phyloP scores from a whole-genome alignment of 495 filamentous ascomycete genomes.

The Daldinia childiae region DNA sequence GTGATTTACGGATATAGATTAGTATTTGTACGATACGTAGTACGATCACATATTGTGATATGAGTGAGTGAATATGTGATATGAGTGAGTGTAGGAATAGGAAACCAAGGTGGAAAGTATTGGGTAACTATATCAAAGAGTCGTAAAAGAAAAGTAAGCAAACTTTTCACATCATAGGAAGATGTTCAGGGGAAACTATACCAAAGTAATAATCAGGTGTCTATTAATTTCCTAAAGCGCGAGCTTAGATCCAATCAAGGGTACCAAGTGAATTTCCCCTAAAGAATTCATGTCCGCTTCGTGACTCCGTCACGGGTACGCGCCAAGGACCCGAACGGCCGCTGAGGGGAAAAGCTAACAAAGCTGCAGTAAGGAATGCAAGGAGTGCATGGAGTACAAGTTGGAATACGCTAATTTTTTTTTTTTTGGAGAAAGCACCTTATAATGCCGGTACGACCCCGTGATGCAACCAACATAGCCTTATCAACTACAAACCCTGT shows the following conservation, averaged over 20 bases:
- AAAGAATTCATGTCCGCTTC: slow-evolving; percentile 14
- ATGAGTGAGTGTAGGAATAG: background rate
- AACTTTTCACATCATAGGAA: background rate
- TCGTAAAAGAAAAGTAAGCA: background rate
- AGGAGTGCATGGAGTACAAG: no score
- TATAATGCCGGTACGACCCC: slow-evolving; percentile 17
- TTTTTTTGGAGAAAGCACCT: slow-evolving; percentile 26
- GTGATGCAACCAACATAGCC: slow-evolving; percentile 28
- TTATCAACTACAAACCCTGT: slow-evolving; percentile 9
- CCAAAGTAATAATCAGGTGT: background rate
- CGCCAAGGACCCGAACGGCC: slow-evolving; percentile 32
- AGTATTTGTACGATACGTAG: background rate
- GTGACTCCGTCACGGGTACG: slow-evolving; percentile 36
- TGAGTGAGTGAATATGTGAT: no score
- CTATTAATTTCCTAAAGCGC: slow-evolving; percentile 14
- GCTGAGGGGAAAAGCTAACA: slow-evolving; percentile 26
- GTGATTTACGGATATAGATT: background rate
- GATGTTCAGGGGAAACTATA: slow-evolving; percentile 25
- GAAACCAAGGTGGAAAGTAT: background rate
- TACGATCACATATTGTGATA: background rate
- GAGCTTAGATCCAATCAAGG: slow-evolving; percentile 28
- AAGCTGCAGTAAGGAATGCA: slow-evolving; percentile 9
- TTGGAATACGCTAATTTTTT: slow-evolving; percentile 6
- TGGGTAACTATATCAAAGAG: background rate
- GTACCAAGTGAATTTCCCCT: slow-evolving; percentile 1